Base-by-base conservation (phyloP, 345 rosid species). In the Reutealis trisperma region DNA sequence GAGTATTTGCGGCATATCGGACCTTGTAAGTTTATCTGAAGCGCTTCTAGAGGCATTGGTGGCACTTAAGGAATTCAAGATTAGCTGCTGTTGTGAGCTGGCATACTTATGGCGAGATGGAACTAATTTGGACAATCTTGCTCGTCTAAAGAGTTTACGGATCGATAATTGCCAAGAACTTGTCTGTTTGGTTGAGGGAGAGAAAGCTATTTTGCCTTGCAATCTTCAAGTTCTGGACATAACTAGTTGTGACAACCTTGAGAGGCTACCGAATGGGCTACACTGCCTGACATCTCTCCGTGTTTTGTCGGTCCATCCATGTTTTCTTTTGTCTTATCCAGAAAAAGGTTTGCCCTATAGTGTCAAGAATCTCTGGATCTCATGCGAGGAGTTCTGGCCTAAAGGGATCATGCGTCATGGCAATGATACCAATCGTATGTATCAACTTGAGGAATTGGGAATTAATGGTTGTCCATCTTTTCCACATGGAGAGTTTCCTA, bases 241-340 rank as follows among this genome's bases (percentile, higher is more conserved):
- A 5, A 15, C 9, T 1, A 8, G 6, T 8, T 71, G 75, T 71
- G 5, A 0, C 9, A 18, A 19, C n/a, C 22, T 72, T 65, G 30
- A 69, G 78, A 62, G 77, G 5, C 80, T 84, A 7, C 87, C 85
- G 18, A 77, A 77, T 67, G 80, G 77, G 61, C 7, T 86, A 9
- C 65, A 62, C 42, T 74, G 72, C 16, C 81, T 84, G 77, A 44
- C 65, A 11, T 79, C 84, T 62, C 87, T 86, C 54, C 21, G 30
- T 6, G 8, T 8, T n/a, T 72, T 72, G 52, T n/a, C 19, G 8
- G 5, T 55, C 51, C 2, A 3, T 2, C n/a, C 34, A 6, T 72
- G 75, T 57, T 14, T 9, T 11, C 63, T 71, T 1, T 24, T 10
- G 21, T 19, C 27, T 25, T 71, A 34, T 57, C 75, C 49, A 54